A percentile compares a stretch with the other conserved stretches of the same genome.
Conservation (phyloP, 2,329 filamentous ascomycete species). For the Domatiomyces catenatus region DNA sequence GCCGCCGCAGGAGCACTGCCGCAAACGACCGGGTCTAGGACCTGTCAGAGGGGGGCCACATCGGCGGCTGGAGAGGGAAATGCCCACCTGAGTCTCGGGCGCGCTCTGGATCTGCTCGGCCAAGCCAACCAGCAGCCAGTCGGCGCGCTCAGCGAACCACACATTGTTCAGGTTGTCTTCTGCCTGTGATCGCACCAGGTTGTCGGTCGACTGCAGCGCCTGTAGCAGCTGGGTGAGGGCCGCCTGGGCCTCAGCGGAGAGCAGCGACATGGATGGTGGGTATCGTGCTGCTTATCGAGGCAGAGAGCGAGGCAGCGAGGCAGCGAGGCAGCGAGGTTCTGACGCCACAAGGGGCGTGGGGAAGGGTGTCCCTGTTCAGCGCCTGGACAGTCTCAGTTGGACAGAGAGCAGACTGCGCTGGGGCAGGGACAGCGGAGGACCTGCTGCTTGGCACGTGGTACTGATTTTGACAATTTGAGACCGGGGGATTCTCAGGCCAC, state of each 20-base stretch:
- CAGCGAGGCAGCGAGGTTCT: too few relatives aligned
- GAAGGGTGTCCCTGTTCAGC: neutral
- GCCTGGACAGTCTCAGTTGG: neutral
- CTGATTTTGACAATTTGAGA: neutral
- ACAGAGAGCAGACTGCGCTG: neutral
- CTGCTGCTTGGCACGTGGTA: neutral
- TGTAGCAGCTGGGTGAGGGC: conserved; percentile 76
- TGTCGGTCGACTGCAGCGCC: conserved; percentile 80
- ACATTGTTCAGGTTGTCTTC: conserved; percentile 82
- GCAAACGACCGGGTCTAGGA: conserved; percentile 72
- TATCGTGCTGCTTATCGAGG: neutral
- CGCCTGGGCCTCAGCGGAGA: conserved; percentile 67
- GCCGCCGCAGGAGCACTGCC: conserved; percentile 84
- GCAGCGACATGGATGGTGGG: conserved; percentile 54
- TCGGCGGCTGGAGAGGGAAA: neutral
- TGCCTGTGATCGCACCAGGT: conserved; percentile 65
- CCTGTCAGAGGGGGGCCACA: conserved; percentile 9
- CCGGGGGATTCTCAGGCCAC: neutral
- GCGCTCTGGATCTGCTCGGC: conserved; percentile 77
- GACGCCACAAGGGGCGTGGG: neutral
- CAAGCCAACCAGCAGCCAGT: conserved; percentile 82
- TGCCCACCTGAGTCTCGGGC: conserved; percentile 54
- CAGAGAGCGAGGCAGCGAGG: neutral
- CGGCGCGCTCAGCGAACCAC: conserved; percentile 70
- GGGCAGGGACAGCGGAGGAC: too few relatives aligned